Percentiles rank a stretch among this genome's conserved stretches.
Conservation (phyloP, 331 rosid genomes). For the Saraca asoca region DNA sequence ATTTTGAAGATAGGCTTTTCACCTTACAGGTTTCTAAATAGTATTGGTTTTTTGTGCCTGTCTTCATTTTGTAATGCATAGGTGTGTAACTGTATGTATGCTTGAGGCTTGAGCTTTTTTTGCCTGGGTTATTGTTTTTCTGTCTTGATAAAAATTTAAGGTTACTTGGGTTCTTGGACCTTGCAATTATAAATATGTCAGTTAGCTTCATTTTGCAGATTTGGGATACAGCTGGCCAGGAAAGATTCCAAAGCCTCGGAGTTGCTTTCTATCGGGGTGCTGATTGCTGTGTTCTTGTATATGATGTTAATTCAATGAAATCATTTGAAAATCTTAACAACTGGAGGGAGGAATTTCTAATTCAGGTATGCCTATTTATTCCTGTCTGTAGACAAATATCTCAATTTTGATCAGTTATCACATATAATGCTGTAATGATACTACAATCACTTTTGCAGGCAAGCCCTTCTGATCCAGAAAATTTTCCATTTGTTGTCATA, state of each 20-base stretch:
- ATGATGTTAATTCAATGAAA: slow-evolving; percentile 94
- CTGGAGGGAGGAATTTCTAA: slow-evolving; percentile 98
- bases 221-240: slow-evolving; percentile 99
- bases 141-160: slow-evolving; percentile 11
- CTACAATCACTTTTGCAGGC: slow-evolving; percentile 64
- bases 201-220: slow-evolving; percentile 54
- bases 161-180: neutral
- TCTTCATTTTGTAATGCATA: neutral
- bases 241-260: slow-evolving; percentile 97
- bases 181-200: neutral
- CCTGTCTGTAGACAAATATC: slow-evolving; percentile 4
- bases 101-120: too few species aligned
- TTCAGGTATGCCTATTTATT: slow-evolving; percentile 58
- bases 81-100: too few species aligned
- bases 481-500: slow-evolving; percentile 92
- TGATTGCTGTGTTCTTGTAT: slow-evolving; percentile 98
- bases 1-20: slow-evolving; percentile 97
- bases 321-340: slow-evolving; percentile 96
- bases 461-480: slow-evolving; percentile 96
- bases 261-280: slow-evolving; percentile 99
- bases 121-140: neutral
- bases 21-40: slow-evolving; percentile 74
- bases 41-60: slow-evolving; percentile 4
- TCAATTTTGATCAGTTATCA: slow-evolving; percentile 10
- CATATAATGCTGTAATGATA: slow-evolving; percentile 6